Conservation (phyloP, 371 early-diverging fungal species). For the Encephalitozoon cuniculi region DNA sequence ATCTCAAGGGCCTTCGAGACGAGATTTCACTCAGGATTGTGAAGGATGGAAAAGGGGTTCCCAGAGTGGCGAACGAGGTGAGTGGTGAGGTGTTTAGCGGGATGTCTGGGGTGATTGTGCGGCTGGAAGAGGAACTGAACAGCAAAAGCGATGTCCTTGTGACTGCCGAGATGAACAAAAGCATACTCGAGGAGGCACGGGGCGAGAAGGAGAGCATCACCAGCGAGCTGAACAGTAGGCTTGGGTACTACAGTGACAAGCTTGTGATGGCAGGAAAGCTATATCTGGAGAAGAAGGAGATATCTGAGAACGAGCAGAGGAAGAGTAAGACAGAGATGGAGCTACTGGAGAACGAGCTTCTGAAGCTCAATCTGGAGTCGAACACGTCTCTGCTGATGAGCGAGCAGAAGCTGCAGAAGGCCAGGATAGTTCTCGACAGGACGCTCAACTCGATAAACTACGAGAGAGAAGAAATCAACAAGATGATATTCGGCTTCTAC, state of each 20-base stretch:
- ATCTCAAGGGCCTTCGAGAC: constrained; percentile 40
- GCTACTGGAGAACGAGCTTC: constrained; percentile 55
- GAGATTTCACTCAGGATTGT: constrained; percentile 29
- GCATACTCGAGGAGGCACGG: constrained; percentile 29
- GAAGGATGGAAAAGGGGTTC: constrained; percentile 25
- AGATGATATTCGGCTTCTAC: constrained; percentile 38
- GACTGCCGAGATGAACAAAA: constrained; percentile 7
- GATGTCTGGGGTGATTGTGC: constrained; percentile 10
- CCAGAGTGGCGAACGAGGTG: constrained; percentile 24
- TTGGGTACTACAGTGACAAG: constrained; percentile 24
- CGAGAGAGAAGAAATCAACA: constrained; percentile 57
- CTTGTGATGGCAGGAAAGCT: constrained; percentile 46
- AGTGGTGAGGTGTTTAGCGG: not conserved
- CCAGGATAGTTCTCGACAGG: constrained; percentile 54
- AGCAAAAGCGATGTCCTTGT: constrained; percentile 19
- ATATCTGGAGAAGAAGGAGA: constrained; percentile 61
- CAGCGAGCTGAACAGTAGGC: constrained; percentile 25
- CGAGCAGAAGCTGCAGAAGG: constrained; percentile 53
- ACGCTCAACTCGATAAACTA: constrained; percentile 31
- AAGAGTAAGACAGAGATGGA: constrained; percentile 57
- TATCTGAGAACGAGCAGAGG: constrained; percentile 52
- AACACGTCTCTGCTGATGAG: constrained; percentile 55
- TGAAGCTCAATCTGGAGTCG: constrained; percentile 55
- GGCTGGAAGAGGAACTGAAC: constrained; percentile 30
- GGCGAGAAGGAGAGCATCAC: constrained; percentile 15